These are phyloP conservation scores for Gypsophila paniculata DNA, from an alignment of 179 eudicot species.

Conservation along the genomic window DNA sequence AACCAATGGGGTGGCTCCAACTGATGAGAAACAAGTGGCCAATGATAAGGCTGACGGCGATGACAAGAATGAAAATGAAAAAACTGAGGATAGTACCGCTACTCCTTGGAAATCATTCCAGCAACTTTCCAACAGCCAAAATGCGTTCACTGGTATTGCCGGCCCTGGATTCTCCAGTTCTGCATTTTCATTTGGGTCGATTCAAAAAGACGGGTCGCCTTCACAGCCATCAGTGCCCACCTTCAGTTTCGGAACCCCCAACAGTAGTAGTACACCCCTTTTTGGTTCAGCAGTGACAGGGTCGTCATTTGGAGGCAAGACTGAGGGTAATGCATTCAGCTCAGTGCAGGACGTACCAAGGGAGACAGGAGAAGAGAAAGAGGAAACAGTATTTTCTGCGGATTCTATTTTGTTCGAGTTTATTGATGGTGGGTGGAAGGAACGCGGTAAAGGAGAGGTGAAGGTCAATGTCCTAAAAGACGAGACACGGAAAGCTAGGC, in stretches of 20 bases:
- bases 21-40: slow-evolving; percentile 33
- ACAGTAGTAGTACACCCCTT: slow-evolving; percentile 48
- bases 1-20: slow-evolving; percentile 29
- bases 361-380: slow-evolving; percentile 95
- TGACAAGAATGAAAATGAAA: slow-evolving; percentile 35
- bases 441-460: slow-evolving; percentile 91
- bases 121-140: slow-evolving; percentile 82
- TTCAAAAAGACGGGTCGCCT: slow-evolving; percentile 53
- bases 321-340: slow-evolving; percentile 45
- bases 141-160: slow-evolving; percentile 81
- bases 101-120: slow-evolving; percentile 66
- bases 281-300: slow-evolving; percentile 46
- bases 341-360: slow-evolving; percentile 61
- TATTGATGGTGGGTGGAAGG: slow-evolving; percentile 81
- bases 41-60: slow-evolving; percentile 26
- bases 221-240: slow-evolving; percentile 39
- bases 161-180: slow-evolving; percentile 87
- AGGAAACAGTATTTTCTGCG: slow-evolving; percentile 65
- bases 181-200: slow-evolving; percentile 68
- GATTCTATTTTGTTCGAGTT: slow-evolving; percentile 80
- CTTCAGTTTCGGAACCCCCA: slow-evolving; percentile 49
- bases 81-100: slow-evolving; percentile 28
- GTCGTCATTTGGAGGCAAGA: slow-evolving; percentile 41
- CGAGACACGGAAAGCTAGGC: slow-evolving; percentile 55
- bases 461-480: slow-evolving; percentile 56